A percentile compares a stretch with the other conserved stretches of the same genome.
phyloP scores from a whole-genome alignment of 2,329 filamentous ascomycete genomes.

The Lecanicillium sp. region DNA sequence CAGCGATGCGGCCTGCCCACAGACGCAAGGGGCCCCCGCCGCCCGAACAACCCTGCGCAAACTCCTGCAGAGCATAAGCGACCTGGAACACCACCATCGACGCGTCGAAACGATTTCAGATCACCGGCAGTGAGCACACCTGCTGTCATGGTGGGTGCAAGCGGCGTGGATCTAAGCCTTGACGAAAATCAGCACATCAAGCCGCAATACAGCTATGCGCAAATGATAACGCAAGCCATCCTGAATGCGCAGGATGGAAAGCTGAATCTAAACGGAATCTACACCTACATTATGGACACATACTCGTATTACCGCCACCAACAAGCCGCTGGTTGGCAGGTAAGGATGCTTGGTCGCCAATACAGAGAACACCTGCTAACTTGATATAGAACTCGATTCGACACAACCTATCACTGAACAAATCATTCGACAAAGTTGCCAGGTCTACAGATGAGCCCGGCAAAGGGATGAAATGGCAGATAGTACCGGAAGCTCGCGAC shows the following conservation, averaged over 20 bases:
- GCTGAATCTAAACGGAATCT: constrained; percentile 86
- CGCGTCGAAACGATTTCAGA: constrained; percentile 23
- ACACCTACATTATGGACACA: constrained; percentile 82
- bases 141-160: constrained; percentile 34
- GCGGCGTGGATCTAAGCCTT: constrained; percentile 67
- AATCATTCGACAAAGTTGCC: constrained; percentile 88
- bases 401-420: constrained; percentile 92
- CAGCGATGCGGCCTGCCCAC: constrained; percentile 55
- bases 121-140: constrained; percentile 32
- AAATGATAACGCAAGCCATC: constrained; percentile 95
- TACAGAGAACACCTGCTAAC: constrained; percentile 15
- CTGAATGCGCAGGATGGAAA: constrained; percentile 81
- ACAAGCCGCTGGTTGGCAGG: constrained; percentile 77
- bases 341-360: constrained; percentile 35
- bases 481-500: constrained; percentile 74
- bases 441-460: constrained; percentile 91
- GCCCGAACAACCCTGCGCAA: constrained; percentile 49
- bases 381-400: constrained; percentile 76
- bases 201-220: constrained; percentile 91
- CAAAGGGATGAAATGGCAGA: constrained; percentile 99
- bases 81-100: constrained; percentile 54
- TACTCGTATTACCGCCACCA: constrained; percentile 93
- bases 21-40: constrained; percentile 24
- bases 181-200: constrained; percentile 88
- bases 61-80: constrained; percentile 55